Percentiles rank a stretch among this genome's conserved stretches.
These are phyloP conservation scores for Cyclostephanos tholiformis DNA, from an alignment of 108 stramenopile genomes.

Conservation along the genomic window DNA sequence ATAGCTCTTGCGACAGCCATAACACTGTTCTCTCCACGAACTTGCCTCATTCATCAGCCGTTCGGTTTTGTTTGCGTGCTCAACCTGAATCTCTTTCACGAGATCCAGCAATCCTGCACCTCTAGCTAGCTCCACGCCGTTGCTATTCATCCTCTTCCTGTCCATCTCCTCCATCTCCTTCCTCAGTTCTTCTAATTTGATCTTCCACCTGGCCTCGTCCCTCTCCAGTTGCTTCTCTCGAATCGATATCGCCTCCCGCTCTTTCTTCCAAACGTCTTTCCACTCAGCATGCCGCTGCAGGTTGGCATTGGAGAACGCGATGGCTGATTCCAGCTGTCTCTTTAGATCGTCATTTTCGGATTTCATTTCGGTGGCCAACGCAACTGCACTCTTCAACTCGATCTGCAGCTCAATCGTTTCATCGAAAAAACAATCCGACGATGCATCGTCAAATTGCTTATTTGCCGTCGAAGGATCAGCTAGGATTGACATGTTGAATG, in stretches of 20 bases:
- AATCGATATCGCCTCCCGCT: constrained; percentile 23
- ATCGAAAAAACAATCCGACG: neutral
- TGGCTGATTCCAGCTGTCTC: constrained; percentile 9
- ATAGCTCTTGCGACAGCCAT: constrained; percentile 10
- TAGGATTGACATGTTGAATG: neutral
- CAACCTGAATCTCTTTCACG: constrained; percentile 13
- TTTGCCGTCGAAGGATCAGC: neutral
- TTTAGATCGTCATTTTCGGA: constrained; percentile 23
- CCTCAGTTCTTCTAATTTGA: constrained; percentile 19
- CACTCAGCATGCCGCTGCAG: constrained; percentile 24
- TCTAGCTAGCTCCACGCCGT: neutral
- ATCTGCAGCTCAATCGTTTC: constrained; percentile 7
- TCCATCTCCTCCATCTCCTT: constrained; percentile 23
- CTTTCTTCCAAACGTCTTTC: constrained; percentile 39
- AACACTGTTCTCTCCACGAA: constrained; percentile 31
- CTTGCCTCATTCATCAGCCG: constrained; percentile 20
- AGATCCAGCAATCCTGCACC: neutral
- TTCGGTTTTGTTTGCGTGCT: constrained; percentile 17
- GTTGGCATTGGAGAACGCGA: constrained; percentile 4
- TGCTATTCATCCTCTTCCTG: neutral
- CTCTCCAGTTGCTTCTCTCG: constrained; percentile 27
- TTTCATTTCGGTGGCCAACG: constrained; percentile 22
- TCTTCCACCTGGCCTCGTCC: constrained; percentile 28
- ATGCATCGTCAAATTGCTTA: constrained; percentile 2
- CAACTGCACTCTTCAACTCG: neutral